Evolutionary conservation across 345 rosid genomes (phyloP).

Genomic region (Erysimum cheiranthoides): DNA sequence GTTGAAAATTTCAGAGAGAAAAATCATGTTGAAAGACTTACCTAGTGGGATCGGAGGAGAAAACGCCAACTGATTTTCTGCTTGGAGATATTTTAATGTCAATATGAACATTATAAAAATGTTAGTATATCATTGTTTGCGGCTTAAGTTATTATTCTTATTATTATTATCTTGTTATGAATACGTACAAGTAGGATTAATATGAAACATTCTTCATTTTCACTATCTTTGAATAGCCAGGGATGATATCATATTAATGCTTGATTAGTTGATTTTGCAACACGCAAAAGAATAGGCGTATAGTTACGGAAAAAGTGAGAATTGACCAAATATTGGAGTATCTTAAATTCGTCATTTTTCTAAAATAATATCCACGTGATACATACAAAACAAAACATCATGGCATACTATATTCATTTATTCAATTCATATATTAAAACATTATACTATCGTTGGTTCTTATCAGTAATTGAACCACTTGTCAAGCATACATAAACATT

Average conservation of each 20-base stretch:
- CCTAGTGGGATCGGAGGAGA: not conserved
- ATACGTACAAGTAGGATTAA: slow-evolving; percentile 24
- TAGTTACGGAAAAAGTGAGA: slow-evolving; percentile 1
- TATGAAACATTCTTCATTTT: slow-evolving; percentile 37
- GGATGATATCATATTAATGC: slow-evolving; percentile 17
- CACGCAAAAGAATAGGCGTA: slow-evolving; percentile 17
- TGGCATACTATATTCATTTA: not conserved
- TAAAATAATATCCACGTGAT: slow-evolving; percentile 32
- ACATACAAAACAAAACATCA: slow-evolving; percentile 35
- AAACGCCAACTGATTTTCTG: slow-evolving; percentile 9
- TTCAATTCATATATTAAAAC: slow-evolving; percentile 7
- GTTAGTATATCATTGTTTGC: slow-evolving; percentile 24
- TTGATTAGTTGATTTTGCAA: slow-evolving; percentile 21
- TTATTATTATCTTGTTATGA: not conserved
- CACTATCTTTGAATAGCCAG: slow-evolving; percentile 10
- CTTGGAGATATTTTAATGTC: slow-evolving; percentile 19
- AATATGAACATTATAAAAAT: slow-evolving; percentile 12
- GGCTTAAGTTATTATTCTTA: slow-evolving; percentile 1
- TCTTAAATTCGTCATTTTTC: not conserved
- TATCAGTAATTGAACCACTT: slow-evolving; percentile 37
- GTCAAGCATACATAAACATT: slow-evolving; percentile 33
- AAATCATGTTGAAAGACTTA: not conserved
- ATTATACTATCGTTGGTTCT: not conserved
- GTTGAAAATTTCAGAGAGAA: not conserved
- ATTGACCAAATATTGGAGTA: slow-evolving; percentile 27